Evolutionary conservation across 1,284 basidiomycete genomes (phyloP).

Genomic region (Xerocomus minutiporus): DNA sequence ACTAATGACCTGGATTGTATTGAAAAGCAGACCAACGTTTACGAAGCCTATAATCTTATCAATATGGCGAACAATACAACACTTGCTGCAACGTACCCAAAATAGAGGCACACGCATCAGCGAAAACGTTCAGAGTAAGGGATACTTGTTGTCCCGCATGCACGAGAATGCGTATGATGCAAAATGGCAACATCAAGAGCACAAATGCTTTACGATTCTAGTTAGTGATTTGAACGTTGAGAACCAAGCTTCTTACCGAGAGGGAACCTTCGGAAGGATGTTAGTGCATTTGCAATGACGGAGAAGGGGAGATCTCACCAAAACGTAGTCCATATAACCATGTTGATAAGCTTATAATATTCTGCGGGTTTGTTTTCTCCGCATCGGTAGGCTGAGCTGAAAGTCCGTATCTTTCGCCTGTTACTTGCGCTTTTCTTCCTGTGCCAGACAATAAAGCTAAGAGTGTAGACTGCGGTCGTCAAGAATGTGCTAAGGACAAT

Average conservation of each 20-base stretch:
- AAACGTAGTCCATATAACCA: conserved; percentile 60
- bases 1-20: conserved; percentile 61
- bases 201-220: conserved; percentile 45
- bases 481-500: conserved; percentile 53
- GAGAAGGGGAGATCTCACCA: conserved; percentile 45
- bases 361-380: conserved; percentile 43
- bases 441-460: conserved; percentile 54
- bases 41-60: conserved; percentile 45
- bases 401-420: conserved; percentile 46
- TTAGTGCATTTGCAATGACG: conserved; percentile 7
- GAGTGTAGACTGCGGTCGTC: conserved; percentile 52
- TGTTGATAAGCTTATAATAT: conserved; percentile 56
- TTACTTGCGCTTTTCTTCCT: conserved; percentile 43
- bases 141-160: conserved; percentile 47
- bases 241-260: conserved; percentile 41
- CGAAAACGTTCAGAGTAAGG: conserved; percentile 44
- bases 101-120: conserved; percentile 48
- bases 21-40: conserved; percentile 61
- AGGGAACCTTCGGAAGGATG: conserved; percentile 48
- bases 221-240: conserved; percentile 1
- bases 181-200: conserved; percentile 56
- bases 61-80: conserved; percentile 2
- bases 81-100: conserved; percentile 43
- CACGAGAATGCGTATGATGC: conserved; percentile 46
- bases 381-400: conserved; percentile 45